Base-by-base conservation (phyloP, 345 rosid genomes). In the Eucalyptus tenuipes region DNA sequence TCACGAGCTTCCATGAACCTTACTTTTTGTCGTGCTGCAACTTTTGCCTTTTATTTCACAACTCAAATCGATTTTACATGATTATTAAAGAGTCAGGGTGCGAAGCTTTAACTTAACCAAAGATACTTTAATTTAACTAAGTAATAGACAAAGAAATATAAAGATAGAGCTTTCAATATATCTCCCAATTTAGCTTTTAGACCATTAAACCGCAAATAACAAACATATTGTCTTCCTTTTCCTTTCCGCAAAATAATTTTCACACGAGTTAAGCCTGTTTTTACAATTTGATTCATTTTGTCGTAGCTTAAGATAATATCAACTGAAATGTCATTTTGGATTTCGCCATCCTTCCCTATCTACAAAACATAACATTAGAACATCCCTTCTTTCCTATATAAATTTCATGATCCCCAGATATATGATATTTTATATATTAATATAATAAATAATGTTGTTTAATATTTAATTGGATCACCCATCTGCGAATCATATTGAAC, bases 271-370 rank as follows among this genome's bases (percentile, higher is more conserved):
- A n/a, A 29, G 8, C 31, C 4, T 4, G 4, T 13, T 61, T 61
- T 29, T 27, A 61, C 16, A 29, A 27, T 29, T 29, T 29, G 9
- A 2, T 61, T 61, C 0, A 0, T 61, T 61, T 61, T n/a, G 16
- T 27, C 2, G 3, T 61, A 27, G 22, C 80, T 68, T 33, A 68
- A 68, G 80, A 31, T 31, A 9, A 68, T 16, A 66, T 31, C 8
- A 8, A 8, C 22, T 8, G 10, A 31, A 33, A 68, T 68, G 24
- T 33, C 44, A 68, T 68, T 68, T 0, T 0, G 3, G 42, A 68
- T 68, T 68, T 31, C 2, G 2, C 42, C 17, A 68, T 68, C 80
- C 10, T 68, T 16, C 40, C 80, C 80, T 16, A 31, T 31, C 8
- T 68, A 68, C 80, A 33, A 68, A 16, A 68, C 80, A 8, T 66